Base-by-base conservation (phyloP, 345 rosid genomes). In the Psidium friedrichsthalianum region DNA sequence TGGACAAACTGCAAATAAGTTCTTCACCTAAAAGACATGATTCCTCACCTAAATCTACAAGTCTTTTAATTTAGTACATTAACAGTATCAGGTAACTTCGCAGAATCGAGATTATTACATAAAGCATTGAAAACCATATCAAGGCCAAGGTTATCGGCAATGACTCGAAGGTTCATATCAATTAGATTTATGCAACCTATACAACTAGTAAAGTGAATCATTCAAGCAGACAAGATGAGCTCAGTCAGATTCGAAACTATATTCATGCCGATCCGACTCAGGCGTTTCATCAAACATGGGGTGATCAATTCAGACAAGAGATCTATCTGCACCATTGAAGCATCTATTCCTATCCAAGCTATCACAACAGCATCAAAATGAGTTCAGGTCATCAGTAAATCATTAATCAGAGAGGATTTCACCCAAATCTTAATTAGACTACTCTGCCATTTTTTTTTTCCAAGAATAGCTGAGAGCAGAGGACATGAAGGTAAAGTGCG, bases 31-130 rank as follows among this genome's bases (percentile, higher is more conserved):
- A 36, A 36, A 36, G 36, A 36, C 36, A 36, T 36, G 36, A 36
- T 36, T 36, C 36, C 36, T 36, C 36, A 36, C 36, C 36, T 36
- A 36, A 36, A 36, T 36, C 36, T 36, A 36, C 36, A 36, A 36
- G 36, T 36, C 36, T 36, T 36, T 36, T 36, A 36, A 36, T 36
- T 36, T 36, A 36, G 36, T 42, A 42, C 44, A 42, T 42, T 6
- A 6, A 13, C 0, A 59, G 1, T 6, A 13, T 6, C 74, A 27
- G 1, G 36, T 2, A 6, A 59, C 29, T 59, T 13, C 3, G 20
- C 16, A 13, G 40, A 27, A 3, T 59, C 1, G 74, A 59, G 36
- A 27, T 59, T 14, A 0, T 59, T 0, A 13, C 20, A 11, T 27
- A 27, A 59, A 14, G 74, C 74, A 59, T 59, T 59, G 74, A 59